Evolutionary conservation across 2,329 filamentous ascomycete genomes (phyloP).

Genomic region (Coniochaeta prunicola): DNA sequence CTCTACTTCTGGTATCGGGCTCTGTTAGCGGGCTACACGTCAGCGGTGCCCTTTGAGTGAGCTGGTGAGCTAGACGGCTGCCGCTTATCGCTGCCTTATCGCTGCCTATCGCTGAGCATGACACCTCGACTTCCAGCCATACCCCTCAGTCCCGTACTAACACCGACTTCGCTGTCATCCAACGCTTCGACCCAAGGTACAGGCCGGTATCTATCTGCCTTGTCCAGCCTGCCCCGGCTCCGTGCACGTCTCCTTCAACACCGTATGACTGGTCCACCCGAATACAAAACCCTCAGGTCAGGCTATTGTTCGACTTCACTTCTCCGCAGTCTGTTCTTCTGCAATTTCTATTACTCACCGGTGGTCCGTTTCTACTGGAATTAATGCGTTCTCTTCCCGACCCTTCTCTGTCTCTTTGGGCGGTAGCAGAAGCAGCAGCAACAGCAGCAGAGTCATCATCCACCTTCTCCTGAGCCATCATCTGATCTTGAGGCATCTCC

Average conservation of each 20-base stretch:
- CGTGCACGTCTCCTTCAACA: not conserved
- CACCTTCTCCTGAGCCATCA: not conserved
- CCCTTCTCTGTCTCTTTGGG: not conserved
- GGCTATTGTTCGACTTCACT: not conserved
- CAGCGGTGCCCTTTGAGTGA: not conserved
- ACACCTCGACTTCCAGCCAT: not conserved
- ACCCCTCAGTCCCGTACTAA: conserved; percentile 1
- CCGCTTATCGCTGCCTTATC: not conserved
- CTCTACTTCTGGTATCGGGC: not conserved
- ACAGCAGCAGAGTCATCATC: not conserved
- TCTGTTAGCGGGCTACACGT: not conserved
- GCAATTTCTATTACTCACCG: not conserved
- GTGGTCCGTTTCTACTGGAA: not conserved
- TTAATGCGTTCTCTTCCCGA: conserved; percentile 3
- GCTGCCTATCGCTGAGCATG: not conserved
- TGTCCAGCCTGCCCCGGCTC: not conserved
- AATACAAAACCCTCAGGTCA: not conserved
- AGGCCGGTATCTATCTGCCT: conserved; percentile 2
- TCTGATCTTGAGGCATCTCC: not conserved
- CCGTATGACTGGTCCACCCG: not conserved
- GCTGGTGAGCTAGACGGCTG: not conserved
- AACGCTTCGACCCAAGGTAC: not conserved
- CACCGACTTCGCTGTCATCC: conserved; percentile 1
- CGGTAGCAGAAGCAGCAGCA: not conserved
- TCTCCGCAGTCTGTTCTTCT: not conserved